Percentiles rank a stretch among this genome's conserved stretches.
phyloP scores from a whole-genome alignment of 257 asterid species.

The Voacanga thouarsii region DNA sequence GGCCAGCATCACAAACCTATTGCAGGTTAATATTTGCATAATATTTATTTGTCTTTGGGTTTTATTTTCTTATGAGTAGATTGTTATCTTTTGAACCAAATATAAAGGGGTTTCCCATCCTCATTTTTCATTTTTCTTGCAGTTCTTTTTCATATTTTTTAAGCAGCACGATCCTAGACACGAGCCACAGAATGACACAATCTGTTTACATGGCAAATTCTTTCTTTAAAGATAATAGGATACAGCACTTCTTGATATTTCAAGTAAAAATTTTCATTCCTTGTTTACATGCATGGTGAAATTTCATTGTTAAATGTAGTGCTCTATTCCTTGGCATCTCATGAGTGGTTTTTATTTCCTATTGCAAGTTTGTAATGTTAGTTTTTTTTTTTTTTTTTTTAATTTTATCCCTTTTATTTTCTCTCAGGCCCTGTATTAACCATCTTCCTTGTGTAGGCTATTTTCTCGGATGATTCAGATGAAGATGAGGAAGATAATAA shows the following conservation, averaged over 20 bases:
- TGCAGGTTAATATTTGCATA: background rate
- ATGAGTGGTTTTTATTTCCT: background rate
- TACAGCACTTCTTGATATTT: background rate
- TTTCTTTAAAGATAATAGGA: background rate
- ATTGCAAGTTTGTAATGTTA: background rate
- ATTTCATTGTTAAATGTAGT: background rate
- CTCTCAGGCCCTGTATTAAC: background rate
- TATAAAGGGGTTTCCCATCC: background rate
- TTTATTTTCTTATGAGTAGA: background rate
- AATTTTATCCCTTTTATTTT: background rate
- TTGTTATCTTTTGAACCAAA: background rate
- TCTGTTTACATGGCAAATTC: background rate
- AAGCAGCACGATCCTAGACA: background rate
- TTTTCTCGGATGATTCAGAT: constrained; percentile 86
- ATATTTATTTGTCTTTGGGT: background rate
- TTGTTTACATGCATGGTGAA: background rate
- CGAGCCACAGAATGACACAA: background rate
- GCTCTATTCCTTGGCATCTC: background rate
- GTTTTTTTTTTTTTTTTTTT: too few species aligned
- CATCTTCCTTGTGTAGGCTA: constrained; percentile 51
- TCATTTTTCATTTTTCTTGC: background rate
- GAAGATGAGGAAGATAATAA: constrained; percentile 53
- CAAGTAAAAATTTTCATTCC: background rate
- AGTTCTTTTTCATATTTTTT: background rate
- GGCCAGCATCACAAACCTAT: background rate